Evolutionary conservation across 2,329 filamentous ascomycete genomes (phyloP).

Genomic region (Neofusicoccum umdonicola): DNA sequence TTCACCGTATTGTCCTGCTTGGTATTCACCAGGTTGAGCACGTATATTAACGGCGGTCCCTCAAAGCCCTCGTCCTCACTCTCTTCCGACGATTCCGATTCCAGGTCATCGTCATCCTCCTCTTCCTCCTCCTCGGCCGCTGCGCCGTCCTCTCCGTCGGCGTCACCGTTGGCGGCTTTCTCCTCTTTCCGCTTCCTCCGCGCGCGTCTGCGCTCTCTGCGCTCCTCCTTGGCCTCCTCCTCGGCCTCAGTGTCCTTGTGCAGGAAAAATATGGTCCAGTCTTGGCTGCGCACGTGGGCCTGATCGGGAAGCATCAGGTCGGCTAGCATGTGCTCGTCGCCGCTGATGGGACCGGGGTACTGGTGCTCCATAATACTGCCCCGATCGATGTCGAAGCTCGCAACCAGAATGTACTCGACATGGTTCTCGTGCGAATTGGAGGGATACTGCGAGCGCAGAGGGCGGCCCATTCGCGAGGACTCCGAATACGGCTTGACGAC

Average conservation of each 20-base stretch:
- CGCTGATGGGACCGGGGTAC: constrained; percentile 90
- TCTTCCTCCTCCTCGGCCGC: constrained; percentile 49
- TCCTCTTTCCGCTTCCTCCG: constrained; percentile 48
- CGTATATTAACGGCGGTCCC: constrained; percentile 91
- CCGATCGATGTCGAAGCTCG: constrained; percentile 94
- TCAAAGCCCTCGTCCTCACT: constrained; percentile 61
- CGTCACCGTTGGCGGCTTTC: constrained; percentile 40
- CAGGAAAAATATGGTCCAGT: constrained; percentile 99
- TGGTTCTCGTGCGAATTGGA: constrained; percentile 66
- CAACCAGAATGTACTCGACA: constrained; percentile 98
- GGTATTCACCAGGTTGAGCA: constrained; percentile 95
- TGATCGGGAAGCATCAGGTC: constrained; percentile 98
- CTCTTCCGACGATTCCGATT: constrained; percentile 53
- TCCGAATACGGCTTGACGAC: constrained; percentile 28
- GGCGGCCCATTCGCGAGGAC: constrained; percentile 23
- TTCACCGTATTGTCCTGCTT: constrained; percentile 93
- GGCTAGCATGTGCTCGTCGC: constrained; percentile 96
- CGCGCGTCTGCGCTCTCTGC: constrained; percentile 54
- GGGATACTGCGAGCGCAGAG: constrained; percentile 50
- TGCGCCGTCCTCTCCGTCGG: constrained; percentile 42
- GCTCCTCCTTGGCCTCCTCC: constrained; percentile 65
- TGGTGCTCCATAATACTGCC: constrained; percentile 98
- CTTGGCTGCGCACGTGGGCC: constrained; percentile 88
- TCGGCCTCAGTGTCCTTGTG: constrained; percentile 90
- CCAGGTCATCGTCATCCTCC: constrained; percentile 48